Conservation (phyloP, 257 asterid genomes). For the Capsicum pubescens region DNA sequence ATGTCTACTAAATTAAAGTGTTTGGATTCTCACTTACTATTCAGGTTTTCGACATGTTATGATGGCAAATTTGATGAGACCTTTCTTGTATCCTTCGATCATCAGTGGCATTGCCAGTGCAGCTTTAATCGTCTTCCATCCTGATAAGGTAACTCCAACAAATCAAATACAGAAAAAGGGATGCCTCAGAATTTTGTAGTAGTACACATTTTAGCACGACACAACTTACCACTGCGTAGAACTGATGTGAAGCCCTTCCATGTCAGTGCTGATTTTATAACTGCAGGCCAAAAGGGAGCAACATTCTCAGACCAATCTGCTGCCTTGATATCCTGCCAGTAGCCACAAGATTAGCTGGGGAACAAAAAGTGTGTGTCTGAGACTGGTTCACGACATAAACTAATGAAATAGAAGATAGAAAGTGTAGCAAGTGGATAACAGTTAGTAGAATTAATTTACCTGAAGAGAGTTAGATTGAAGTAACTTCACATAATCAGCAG, state of each 20-base stretch:
- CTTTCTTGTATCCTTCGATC: conserved; percentile 89
- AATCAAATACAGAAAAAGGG: not conserved
- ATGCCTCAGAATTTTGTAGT: not conserved
- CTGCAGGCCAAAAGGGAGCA: conserved; percentile 99
- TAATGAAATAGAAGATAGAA: not conserved
- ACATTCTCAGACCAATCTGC: conserved; percentile 91
- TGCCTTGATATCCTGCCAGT: conserved; percentile 71
- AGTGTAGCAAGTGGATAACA: not conserved
- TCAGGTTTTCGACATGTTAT: conserved; percentile 80
- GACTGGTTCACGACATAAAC: not conserved
- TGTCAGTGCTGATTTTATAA: conserved; percentile 76
- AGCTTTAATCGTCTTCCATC: conserved; percentile 95
- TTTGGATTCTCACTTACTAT: conserved; percentile 30
- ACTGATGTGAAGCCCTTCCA: conserved; percentile 92
- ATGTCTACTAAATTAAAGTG: not conserved
- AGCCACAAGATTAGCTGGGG: not conserved
- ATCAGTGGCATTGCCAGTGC: conserved; percentile 92
- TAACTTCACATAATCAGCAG: conserved; percentile 77
- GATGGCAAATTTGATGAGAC: conserved; percentile 78
- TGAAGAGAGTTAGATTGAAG: conserved; percentile 73
- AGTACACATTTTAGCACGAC: not conserved
- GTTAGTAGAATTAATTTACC: conserved; percentile 45
- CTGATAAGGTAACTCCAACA: conserved; percentile 40
- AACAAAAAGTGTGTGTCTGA: not conserved
- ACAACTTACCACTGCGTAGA: conserved; percentile 66